Evolutionary conservation across 164 flowering plant species (phyloP).

Genomic region (Magnolia officinalis): DNA sequence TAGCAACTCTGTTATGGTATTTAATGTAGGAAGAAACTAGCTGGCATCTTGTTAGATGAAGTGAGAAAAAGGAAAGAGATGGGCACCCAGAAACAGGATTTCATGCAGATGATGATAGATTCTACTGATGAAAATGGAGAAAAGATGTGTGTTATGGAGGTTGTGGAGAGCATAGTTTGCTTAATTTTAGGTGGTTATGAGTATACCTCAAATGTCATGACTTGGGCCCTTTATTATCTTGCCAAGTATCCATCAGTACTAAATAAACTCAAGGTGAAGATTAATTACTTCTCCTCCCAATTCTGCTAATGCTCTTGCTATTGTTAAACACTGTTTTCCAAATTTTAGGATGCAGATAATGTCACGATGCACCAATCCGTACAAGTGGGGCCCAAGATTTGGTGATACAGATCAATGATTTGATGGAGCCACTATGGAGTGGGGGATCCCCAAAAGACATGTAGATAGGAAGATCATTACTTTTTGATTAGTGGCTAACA

Average conservation of each 20-base stretch:
- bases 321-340: background rate
- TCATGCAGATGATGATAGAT: conserved; percentile 12
- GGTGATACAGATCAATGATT: too few relatives aligned
- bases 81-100: conserved; percentile 7
- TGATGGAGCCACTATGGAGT: too few relatives aligned
- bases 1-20: background rate
- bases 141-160: conserved; percentile 10
- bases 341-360: too few relatives aligned
- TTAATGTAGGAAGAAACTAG: conserved; percentile 17
- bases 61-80: conserved; percentile 10
- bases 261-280: conserved; percentile 16
- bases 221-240: conserved; percentile 15
- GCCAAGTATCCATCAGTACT: conserved; percentile 13
- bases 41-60: conserved; percentile 11
- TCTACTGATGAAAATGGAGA: conserved; percentile 19
- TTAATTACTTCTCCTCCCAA: background rate
- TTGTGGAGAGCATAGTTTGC: conserved; percentile 11
- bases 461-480: background rate
- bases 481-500: background rate
- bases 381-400: too few relatives aligned
- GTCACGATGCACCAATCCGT: too few relatives aligned
- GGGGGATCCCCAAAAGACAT: background rate
- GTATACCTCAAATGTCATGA: conserved; percentile 20
- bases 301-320: background rate
- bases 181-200: conserved; percentile 18